Evolutionary conservation across 805 yeast species (phyloP), one percentile per base, ranked within the genome.

Genomic region (Ogataea degrootiae): DNA sequence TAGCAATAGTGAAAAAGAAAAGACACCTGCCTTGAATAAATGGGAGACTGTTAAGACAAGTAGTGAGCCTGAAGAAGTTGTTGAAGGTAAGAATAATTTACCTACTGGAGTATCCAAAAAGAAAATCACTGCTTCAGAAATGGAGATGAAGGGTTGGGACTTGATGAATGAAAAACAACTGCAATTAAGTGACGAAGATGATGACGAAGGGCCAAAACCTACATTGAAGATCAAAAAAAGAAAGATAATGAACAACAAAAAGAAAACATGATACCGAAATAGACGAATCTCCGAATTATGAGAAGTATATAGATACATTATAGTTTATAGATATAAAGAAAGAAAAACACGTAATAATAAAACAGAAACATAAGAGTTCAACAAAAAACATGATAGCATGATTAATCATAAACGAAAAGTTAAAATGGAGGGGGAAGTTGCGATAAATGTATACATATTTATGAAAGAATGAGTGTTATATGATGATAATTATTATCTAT

Each of bases 131-230:
- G 51, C 54, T 1, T 53, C 57, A 12, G 57, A 62, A 15, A 14
- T 41, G 9, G 71, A 67, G 34, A 42, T 53, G 1, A 60, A 51
- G 23, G 49, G 47, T 7, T 68, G 71, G 72, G 52, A 61, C 16
- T 15, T 66, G 6, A 39, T 34, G 16, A 41, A 22, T 4, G 56
- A 57, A 43, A 59, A 54, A 26, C 23, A 47, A 15, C 43, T 45
- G 31, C 45, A 45, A 6, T 19, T 46, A 12, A 12, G n/a, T 11
- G 17, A 8, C 5, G 43, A 31, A 3, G 47, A 47, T 6, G 43
- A 42, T 26, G 39, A 45, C 12, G 48, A 41, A 12, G 47, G 36
- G 6, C 26, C 43, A 11, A 41, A 41, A n/a, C n/a, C 42, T 3
- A 42, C 34, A 16, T 33, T 52, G 2, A 42, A 38, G 5, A 53